Conservation (phyloP, 139 green algal genomes). For the Picochlorum sp. region DNA sequence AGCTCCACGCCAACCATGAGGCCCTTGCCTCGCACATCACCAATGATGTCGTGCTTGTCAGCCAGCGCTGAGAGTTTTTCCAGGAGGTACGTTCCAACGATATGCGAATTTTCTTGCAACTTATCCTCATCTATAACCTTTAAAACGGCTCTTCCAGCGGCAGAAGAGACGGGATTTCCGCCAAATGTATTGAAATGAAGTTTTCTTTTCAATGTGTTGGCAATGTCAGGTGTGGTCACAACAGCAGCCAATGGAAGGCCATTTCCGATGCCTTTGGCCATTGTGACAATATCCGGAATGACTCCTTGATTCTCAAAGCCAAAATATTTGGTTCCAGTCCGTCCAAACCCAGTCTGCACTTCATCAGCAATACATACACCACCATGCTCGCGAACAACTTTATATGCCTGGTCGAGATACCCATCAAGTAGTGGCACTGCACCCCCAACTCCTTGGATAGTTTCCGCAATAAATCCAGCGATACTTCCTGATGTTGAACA, state of each 20-base stretch:
- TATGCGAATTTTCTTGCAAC: conserved; percentile 54
- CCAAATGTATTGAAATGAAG: conserved; percentile 99
- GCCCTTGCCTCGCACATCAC: conserved; percentile 80
- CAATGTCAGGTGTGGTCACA: conserved; percentile 90
- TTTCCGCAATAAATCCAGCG: conserved; percentile 88
- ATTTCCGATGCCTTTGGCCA: conserved; percentile 98
- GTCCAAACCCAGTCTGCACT: conserved; percentile 96
- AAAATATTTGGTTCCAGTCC: conserved; percentile 88
- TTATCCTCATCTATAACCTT: conserved; percentile 66
- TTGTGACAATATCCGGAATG: conserved; percentile 84
- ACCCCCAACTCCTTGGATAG: conserved; percentile 90
- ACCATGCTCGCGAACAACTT: conserved; percentile 77
- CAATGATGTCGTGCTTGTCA: conserved; percentile 80
- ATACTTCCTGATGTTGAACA: conserved; percentile 57
- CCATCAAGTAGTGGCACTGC: conserved; percentile 66
- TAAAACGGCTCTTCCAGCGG: conserved; percentile 62
- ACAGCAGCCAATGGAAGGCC: conserved; percentile 91
- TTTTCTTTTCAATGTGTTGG: conserved; percentile 40
- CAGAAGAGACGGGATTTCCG: conserved; percentile 88
- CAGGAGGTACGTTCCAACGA: conserved; percentile 61
- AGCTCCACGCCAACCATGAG: conserved; percentile 97
- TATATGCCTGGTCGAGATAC: conserved; percentile 84
- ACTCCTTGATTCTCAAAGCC: conserved; percentile 90
- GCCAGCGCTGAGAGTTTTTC: conserved; percentile 43
- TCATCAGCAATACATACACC: conserved; percentile 96